phyloP scores from a whole-genome alignment of 306 rosid species.

The Nissolia schottii region DNA sequence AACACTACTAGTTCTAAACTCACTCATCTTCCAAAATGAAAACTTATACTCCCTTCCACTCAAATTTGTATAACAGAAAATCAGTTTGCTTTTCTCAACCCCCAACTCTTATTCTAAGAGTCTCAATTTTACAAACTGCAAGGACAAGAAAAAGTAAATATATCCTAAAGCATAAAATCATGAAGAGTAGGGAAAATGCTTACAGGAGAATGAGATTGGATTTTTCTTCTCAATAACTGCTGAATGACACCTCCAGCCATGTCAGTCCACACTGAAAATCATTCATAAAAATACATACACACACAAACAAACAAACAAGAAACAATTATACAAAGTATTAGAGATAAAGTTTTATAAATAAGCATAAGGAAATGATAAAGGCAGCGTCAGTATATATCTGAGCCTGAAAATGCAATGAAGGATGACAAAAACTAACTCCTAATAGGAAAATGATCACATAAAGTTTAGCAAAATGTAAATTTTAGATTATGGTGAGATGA shows the following conservation, averaged over 20 bases:
- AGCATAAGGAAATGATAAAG: neutral
- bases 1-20: neutral
- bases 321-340: neutral
- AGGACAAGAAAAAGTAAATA: neutral
- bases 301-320: neutral
- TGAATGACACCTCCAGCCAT: constrained; percentile 89
- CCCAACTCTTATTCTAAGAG: neutral
- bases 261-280: constrained; percentile 37
- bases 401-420: neutral
- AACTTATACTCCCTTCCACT: neutral
- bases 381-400: neutral
- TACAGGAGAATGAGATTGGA: constrained; percentile 58
- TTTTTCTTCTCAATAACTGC: constrained; percentile 69
- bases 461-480: too few relatives aligned
- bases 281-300: constrained; percentile 2
- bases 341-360: neutral
- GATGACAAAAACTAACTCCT: neutral
- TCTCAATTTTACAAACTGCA: neutral
- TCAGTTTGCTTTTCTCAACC: neutral
- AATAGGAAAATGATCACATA: neutral
- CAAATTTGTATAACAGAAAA: neutral
- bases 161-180: neutral
- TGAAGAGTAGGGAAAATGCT: constrained; percentile 20
- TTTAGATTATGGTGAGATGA: neutral
- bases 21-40: neutral